phyloP scores from a whole-genome alignment of 2,329 filamentous ascomycete species.

The Paraphaeosphaeria sporulosa region DNA sequence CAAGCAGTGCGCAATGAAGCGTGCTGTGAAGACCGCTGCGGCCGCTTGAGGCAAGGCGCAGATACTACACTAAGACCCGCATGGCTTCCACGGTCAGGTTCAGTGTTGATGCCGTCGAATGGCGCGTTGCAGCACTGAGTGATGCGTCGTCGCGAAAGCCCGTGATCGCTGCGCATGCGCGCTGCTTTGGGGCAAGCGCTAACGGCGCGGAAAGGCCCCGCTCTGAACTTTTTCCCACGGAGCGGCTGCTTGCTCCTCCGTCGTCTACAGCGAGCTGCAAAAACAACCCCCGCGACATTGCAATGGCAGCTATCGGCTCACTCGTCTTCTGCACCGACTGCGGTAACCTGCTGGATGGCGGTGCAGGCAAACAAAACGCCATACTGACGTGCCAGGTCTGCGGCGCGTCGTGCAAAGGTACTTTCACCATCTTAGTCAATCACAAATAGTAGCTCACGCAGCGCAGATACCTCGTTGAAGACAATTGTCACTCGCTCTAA shows the following conservation, averaged over 20 bases:
- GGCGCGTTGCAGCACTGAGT: neutral
- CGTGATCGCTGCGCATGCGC: conserved; percentile 1
- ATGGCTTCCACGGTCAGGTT: neutral
- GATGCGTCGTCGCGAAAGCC: conserved; percentile 11
- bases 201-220: conserved; percentile 8
- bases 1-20: neutral
- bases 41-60: neutral
- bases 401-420: conserved; percentile 84
- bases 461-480: conserved; percentile 61
- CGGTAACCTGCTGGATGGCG: conserved; percentile 85
- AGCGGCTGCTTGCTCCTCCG: neutral
- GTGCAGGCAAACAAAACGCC: conserved; percentile 77
- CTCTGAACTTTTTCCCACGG: conserved; percentile 12
- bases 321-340: conserved; percentile 93
- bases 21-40: neutral
- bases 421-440: neutral
- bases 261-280: neutral
- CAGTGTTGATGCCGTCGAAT: neutral
- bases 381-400: conserved; percentile 85
- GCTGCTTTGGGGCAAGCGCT: conserved; percentile 12
- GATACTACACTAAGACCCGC: neutral
- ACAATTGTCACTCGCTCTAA: conserved; percentile 85
- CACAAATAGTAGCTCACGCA: conserved; percentile 5
- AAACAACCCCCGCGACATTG: conserved; percentile 2
- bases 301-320: conserved; percentile 88